Conservation (phyloP, 345 rosid species). For the Eucalyptus leucophloia region DNA sequence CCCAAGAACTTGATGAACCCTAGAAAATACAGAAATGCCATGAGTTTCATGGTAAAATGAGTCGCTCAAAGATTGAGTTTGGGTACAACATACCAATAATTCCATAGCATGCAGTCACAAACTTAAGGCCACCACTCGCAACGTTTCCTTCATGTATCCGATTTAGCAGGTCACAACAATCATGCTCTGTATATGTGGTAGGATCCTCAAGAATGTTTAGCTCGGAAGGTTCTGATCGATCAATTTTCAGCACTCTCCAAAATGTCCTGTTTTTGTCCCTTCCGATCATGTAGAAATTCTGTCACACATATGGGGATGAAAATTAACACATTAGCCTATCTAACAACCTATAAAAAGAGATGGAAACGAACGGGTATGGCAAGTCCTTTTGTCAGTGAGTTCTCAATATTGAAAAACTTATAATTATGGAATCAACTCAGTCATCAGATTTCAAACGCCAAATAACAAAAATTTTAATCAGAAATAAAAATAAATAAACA, state of each 20-base stretch:
- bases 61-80: background rate
- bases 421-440: background rate
- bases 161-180: constrained; percentile 54
- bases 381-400: background rate
- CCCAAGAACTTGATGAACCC: constrained; percentile 96
- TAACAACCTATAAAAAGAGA: background rate
- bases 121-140: constrained; percentile 78
- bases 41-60: background rate
- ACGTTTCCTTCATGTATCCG: constrained; percentile 81
- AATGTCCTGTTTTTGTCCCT: constrained; percentile 61
- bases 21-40: constrained; percentile 9
- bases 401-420: background rate
- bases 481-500: background rate
- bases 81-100: constrained; percentile 57
- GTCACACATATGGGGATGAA: background rate
- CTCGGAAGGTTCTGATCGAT: constrained; percentile 62
- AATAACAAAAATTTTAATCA: background rate
- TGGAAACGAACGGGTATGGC: background rate
- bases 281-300: constrained; percentile 91
- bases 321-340: background rate
- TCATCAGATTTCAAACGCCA: background rate
- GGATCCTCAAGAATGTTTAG: constrained; percentile 65
- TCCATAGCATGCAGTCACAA: constrained; percentile 78
- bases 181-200: constrained; percentile 57
- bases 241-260: constrained; percentile 84